Evolutionary conservation across 768 basidiomycete genomes (phyloP).

Genomic region (Porpolomopsis calyptriformis): DNA sequence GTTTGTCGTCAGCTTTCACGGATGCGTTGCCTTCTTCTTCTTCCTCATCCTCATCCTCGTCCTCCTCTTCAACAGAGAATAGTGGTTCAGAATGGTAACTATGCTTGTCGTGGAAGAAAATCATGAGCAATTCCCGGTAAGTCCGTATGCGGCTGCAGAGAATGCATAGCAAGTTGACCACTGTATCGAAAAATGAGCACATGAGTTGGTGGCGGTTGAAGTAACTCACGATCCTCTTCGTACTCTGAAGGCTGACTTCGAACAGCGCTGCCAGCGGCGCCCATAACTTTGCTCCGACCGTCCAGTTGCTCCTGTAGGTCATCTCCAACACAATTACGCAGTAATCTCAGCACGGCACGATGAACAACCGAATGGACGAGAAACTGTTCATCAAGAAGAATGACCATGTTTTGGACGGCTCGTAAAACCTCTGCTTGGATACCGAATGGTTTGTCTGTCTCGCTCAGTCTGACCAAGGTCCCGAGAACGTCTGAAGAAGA

Average conservation of each 20-base stretch:
- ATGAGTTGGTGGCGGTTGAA: background rate
- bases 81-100: constrained; percentile 73
- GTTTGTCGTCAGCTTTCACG: constrained; percentile 47
- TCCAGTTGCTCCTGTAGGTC: constrained; percentile 83
- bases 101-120: constrained; percentile 93
- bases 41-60: constrained; percentile 53
- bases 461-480: constrained; percentile 76
- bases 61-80: constrained; percentile 67
- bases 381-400: constrained; percentile 87
- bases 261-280: constrained; percentile 65
- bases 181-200: constrained; percentile 26
- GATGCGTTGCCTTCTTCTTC: constrained; percentile 28
- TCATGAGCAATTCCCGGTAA: constrained; percentile 83
- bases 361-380: constrained; percentile 88
- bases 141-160: constrained; percentile 87
- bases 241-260: constrained; percentile 76
- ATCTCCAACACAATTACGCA: constrained; percentile 85
- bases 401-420: constrained; percentile 82
- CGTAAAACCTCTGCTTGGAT: constrained; percentile 84
- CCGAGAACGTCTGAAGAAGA: constrained; percentile 59
- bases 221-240: constrained; percentile 71
- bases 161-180: constrained; percentile 87
- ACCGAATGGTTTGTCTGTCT: constrained; percentile 78
- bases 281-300: constrained; percentile 64
- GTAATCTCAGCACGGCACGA: constrained; percentile 72